Evolutionary conservation across 805 yeast species (phyloP).

Genomic region (Zygosaccharomyces kombuchaensis): DNA sequence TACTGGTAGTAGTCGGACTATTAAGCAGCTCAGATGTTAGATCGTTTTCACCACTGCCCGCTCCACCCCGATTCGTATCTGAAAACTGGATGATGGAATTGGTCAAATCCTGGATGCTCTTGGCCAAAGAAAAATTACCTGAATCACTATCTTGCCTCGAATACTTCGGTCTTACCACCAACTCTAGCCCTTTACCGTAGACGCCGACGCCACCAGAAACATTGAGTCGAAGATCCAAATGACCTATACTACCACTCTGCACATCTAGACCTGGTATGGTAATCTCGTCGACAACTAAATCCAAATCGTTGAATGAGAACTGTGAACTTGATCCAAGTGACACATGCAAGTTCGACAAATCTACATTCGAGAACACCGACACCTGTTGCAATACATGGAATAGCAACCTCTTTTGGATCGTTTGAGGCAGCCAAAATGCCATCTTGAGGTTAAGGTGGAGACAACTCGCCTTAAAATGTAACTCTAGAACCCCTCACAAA

Average conservation of each 20-base stretch:
- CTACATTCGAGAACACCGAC: conserved; percentile 75
- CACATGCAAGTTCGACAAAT: conserved; percentile 75
- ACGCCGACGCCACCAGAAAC: conserved; percentile 69
- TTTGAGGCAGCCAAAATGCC: conserved; percentile 73
- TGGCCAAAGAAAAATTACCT: conserved; percentile 52
- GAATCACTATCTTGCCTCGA: conserved; percentile 17
- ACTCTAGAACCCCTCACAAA: too few species aligned
- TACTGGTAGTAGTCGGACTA: conserved; percentile 9
- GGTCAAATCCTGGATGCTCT: conserved; percentile 73
- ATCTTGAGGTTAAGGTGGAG: conserved; percentile 8
- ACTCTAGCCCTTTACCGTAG: conserved; percentile 50
- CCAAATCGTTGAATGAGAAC: conserved; percentile 55
- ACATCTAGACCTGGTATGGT: conserved; percentile 59
- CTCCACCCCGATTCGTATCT: conserved; percentile 20
- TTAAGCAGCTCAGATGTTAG: conserved; percentile 17
- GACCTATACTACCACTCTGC: conserved; percentile 55
- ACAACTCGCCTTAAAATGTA: too few species aligned
- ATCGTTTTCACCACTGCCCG: conserved; percentile 11
- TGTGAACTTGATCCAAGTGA: conserved; percentile 57
- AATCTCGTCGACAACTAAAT: conserved; percentile 67
- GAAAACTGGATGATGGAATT: conserved; percentile 41
- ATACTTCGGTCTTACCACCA: conserved; percentile 28
- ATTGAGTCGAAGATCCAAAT: conserved; percentile 54
- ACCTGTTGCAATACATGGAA: conserved; percentile 77
- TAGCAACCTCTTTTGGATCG: conserved; percentile 74